Percentiles rank a stretch among this genome's conserved stretches.
Conservation (phyloP, 495 filamentous ascomycete species). For the Aspergillus leporis region DNA sequence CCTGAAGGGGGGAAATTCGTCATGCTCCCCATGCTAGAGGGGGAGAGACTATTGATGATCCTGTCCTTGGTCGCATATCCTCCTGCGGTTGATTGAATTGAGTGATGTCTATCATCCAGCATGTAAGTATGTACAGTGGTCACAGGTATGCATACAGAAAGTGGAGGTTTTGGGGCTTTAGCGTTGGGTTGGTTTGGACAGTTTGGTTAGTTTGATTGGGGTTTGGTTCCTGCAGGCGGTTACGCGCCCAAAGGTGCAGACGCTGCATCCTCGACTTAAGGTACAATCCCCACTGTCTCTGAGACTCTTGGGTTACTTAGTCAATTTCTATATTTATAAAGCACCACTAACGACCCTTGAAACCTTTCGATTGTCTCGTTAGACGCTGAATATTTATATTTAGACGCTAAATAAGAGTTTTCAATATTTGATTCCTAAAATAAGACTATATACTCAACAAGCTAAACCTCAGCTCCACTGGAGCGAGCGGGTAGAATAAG, state of each 20-base stretch:
- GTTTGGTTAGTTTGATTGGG: neutral
- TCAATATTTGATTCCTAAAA: neutral
- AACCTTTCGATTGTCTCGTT: neutral
- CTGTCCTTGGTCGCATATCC: neutral
- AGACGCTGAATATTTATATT: neutral
- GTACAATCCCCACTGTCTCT: neutral
- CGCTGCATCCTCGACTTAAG: neutral
- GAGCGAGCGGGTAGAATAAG: neutral
- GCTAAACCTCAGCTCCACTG: neutral
- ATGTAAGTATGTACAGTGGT: neutral
- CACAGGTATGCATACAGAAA: neutral
- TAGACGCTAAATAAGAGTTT: neutral
- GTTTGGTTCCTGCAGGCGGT: conserved; percentile 3
- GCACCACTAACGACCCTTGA: neutral
- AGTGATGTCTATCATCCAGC: neutral
- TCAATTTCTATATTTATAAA: neutral
- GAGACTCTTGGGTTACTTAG: neutral
- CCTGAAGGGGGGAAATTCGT: neutral
- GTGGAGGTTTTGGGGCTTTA: no score
- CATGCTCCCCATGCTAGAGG: neutral
- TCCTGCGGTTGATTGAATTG: neutral
- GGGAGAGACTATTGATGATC: neutral
- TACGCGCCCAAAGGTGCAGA: conserved; percentile 8
- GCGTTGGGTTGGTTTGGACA: neutral
- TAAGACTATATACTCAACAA: neutral